These are phyloP conservation scores for Isoetes engelmannii DNA, from an alignment of 83 land plant genomes.

Conservation along the genomic window DNA sequence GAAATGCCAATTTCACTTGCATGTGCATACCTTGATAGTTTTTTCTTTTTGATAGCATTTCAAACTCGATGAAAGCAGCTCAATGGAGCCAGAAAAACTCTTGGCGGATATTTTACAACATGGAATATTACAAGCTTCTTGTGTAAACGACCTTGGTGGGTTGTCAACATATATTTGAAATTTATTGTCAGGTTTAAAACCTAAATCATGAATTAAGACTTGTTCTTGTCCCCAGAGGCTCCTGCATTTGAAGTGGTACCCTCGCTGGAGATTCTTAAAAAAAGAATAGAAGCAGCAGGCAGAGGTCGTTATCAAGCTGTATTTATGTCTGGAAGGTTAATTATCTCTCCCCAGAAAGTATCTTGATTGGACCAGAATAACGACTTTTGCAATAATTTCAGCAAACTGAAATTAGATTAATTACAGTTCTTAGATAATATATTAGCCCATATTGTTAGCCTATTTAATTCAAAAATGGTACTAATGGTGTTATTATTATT, in stretches of 20 bases:
- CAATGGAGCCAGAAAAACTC: constrained; percentile 60
- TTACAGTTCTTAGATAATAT: no score
- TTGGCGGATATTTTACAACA: constrained; percentile 49
- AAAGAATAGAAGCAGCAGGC: constrained; percentile 60
- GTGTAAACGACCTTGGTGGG: constrained; percentile 90
- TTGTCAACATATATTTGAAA: constrained; percentile 2
- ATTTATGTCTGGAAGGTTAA: constrained; percentile 97
- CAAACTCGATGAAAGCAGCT: constrained; percentile 54
- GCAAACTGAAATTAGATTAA: no score
- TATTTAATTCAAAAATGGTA: neutral
- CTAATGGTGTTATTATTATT: neutral
- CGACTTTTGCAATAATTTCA: no score
- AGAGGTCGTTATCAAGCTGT: constrained; percentile 85
- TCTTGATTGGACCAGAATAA: no score
- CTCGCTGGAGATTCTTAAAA: constrained; percentile 67
- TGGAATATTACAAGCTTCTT: constrained; percentile 84
- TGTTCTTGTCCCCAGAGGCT: constrained; percentile 43
- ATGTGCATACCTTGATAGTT: neutral
- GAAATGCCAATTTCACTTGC: neutral
- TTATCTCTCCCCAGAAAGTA: no score
- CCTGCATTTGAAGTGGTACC: constrained; percentile 96
- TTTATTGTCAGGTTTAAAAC: neutral
- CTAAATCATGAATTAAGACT: neutral
- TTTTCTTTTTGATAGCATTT: constrained; percentile 44
- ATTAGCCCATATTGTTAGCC: no score